Percentiles rank a stretch among this genome's conserved stretches.
These are phyloP conservation scores for Phalaenopsis equestris DNA, from an alignment of 106 monocot genomes.

Conservation along the genomic window DNA sequence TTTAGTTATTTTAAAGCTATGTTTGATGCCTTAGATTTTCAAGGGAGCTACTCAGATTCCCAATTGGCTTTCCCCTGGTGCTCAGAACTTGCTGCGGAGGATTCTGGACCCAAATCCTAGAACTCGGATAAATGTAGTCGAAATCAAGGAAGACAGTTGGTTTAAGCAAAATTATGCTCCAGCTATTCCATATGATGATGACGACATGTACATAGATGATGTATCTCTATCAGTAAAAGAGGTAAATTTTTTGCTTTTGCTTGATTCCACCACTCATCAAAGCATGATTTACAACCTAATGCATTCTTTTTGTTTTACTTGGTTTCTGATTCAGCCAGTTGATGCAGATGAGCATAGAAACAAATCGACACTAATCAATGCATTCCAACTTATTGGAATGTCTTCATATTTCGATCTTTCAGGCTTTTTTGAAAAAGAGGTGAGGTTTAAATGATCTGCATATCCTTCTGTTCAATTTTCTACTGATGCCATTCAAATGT, in stretches of 20 bases:
- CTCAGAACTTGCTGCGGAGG: constrained; percentile 50
- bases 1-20: background rate
- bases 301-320: background rate
- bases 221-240: constrained; percentile 11
- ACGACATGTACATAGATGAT: constrained; percentile 10
- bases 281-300: no score
- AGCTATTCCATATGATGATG: constrained; percentile 56
- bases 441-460: constrained; percentile 1
- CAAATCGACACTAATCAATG: constrained; percentile 51
- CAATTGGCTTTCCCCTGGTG: constrained; percentile 60
- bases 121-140: constrained; percentile 53
- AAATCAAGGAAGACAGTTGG: constrained; percentile 81
- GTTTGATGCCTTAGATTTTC: constrained; percentile 44
- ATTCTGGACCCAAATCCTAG: constrained; percentile 89
- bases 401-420: constrained; percentile 88
- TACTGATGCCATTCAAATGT: no score
- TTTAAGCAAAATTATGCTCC: constrained; percentile 78
- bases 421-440: constrained; percentile 93
- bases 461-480: background rate
- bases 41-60: constrained; percentile 69
- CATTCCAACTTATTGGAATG: constrained; percentile 92
- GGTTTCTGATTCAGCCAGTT: constrained; percentile 17
- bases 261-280: background rate
- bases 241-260: constrained; percentile 26
- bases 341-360: constrained; percentile 21